Evolutionary conservation across 2,329 filamentous ascomycete genomes (phyloP).

Genomic region (Ceratocystis ficicola): DNA sequence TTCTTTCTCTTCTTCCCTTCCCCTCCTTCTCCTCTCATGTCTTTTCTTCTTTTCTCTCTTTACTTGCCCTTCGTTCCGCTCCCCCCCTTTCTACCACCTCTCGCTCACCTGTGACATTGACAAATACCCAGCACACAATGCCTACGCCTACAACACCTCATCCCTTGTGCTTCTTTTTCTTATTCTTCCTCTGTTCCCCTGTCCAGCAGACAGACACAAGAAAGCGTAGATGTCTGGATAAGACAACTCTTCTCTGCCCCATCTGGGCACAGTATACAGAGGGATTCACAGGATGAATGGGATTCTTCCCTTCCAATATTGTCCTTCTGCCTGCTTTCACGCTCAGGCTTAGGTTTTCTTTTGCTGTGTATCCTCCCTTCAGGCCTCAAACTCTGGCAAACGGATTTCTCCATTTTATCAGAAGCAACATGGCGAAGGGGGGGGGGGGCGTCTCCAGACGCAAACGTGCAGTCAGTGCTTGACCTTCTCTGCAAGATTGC

Average conservation of each 20-base stretch:
- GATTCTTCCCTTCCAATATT: background rate
- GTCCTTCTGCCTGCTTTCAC: background rate
- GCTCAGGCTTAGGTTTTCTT: background rate
- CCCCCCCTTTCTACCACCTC: too few species aligned
- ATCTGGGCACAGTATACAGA: background rate
- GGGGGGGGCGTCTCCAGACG: background rate
- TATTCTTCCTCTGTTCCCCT: background rate
- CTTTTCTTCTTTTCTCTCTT: background rate
- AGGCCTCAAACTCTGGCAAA: background rate
- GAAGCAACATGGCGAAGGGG: constrained; percentile 5
- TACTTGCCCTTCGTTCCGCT: too few species aligned
- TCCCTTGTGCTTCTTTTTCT: background rate
- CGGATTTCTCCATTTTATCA: background rate
- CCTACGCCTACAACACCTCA: background rate
- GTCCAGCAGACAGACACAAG: background rate
- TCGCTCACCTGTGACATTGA: too few species aligned
- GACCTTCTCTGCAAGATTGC: background rate
- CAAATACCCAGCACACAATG: too few species aligned
- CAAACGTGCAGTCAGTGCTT: background rate
- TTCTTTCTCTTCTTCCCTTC: background rate
- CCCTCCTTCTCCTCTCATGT: too few species aligned
- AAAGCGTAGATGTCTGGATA: background rate
- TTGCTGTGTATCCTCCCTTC: background rate
- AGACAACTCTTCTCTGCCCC: background rate
- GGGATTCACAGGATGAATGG: constrained; percentile 4